Evolutionary conservation across 2,329 filamentous ascomycete genomes (phyloP).

Genomic region (Hymenotorrendiella dingleyae): DNA sequence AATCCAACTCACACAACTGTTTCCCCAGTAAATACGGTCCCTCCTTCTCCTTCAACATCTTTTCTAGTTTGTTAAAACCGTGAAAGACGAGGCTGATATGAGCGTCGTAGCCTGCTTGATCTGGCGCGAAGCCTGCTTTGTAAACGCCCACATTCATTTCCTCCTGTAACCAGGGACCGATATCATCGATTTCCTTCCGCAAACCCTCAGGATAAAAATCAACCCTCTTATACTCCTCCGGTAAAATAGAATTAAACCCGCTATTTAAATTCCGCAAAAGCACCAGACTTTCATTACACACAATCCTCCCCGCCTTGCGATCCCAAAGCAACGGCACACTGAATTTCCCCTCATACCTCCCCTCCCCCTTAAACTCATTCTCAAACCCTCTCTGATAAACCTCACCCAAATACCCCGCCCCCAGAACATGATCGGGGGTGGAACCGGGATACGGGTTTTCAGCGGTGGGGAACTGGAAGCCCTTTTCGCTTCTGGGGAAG

Average conservation of each 20-base stretch:
- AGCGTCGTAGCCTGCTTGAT: conserved; percentile 72
- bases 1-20: conserved; percentile 70
- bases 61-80: conserved; percentile 69
- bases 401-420: conserved; percentile 51
- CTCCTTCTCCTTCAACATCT: conserved; percentile 46
- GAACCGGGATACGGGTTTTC: conserved; percentile 57
- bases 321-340: conserved; percentile 64
- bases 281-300: conserved; percentile 74
- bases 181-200: conserved; percentile 59
- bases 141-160: conserved; percentile 63
- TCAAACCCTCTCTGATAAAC: conserved; percentile 30
- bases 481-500: conserved; percentile 60
- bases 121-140: conserved; percentile 75
- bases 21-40: conserved; percentile 63
- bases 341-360: conserved; percentile 59
- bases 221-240: conserved; percentile 47
- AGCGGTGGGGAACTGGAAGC: conserved; percentile 57
- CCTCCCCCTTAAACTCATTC: conserved; percentile 59
- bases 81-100: conserved; percentile 67
- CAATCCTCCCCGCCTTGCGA: conserved; percentile 58
- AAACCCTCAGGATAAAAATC: conserved; percentile 63
- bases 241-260: conserved; percentile 32
- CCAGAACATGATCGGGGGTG: conserved; percentile 54
- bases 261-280: conserved; percentile 75
- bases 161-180: conserved; percentile 74